These are phyloP conservation scores for Penstemon davidsonii DNA, from an alignment of 257 asterid genomes.

Conservation along the genomic window DNA sequence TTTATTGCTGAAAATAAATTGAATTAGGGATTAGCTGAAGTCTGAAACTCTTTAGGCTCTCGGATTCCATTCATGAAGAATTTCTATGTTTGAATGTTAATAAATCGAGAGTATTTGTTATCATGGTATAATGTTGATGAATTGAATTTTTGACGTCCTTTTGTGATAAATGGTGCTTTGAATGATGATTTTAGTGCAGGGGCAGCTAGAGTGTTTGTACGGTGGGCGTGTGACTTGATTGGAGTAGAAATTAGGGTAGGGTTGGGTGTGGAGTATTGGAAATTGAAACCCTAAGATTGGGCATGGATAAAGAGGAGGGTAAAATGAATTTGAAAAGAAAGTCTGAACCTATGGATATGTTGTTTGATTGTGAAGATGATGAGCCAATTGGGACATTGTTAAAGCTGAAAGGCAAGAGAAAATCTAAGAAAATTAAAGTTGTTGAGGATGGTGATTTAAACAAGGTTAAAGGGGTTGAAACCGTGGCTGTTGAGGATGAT, in stretches of 20 bases:
- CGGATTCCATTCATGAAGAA: conserved; percentile 10
- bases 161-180: conserved; percentile 20
- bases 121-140: conserved; percentile 15
- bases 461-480: conserved; percentile 42
- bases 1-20: conserved; percentile 1
- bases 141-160: not conserved
- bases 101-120: not conserved
- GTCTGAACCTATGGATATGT: conserved; percentile 38
- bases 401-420: conserved; percentile 61
- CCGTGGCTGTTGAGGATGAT: conserved; percentile 43
- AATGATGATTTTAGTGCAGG: conserved; percentile 28
- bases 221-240: conserved; percentile 35
- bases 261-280: conserved; percentile 50
- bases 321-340: conserved; percentile 55
- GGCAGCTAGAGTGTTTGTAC: conserved; percentile 26
- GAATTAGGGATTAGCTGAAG: conserved; percentile 21
- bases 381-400: conserved; percentile 80
- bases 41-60: not conserved
- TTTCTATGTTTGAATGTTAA: conserved; percentile 17
- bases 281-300: conserved; percentile 55
- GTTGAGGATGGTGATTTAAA: conserved; percentile 43
- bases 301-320: conserved; percentile 65
- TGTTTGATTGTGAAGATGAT: conserved; percentile 67
- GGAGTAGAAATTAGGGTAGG: conserved; percentile 45
- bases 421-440: conserved; percentile 54